Percentiles rank a stretch among this genome's conserved stretches.
phyloP scores from a whole-genome alignment of 2,329 filamentous ascomycete species.

The Rhinocladiella similis region DNA sequence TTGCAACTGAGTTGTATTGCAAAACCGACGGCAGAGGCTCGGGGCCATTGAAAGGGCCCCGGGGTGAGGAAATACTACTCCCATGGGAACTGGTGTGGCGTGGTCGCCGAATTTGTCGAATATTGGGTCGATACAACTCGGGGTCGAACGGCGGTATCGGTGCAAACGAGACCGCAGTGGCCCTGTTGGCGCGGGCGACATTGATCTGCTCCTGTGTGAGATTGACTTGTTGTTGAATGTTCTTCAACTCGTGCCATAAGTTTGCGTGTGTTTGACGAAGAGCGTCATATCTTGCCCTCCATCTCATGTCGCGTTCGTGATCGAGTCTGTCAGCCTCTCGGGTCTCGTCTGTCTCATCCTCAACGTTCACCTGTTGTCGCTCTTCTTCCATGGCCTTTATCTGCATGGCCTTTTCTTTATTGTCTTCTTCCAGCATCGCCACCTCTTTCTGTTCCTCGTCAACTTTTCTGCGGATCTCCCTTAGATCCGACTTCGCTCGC shows the following conservation, averaged over 20 bases:
- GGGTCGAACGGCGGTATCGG: slow-evolving; percentile 42
- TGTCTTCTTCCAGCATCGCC: slow-evolving; percentile 61
- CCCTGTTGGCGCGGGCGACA: slow-evolving; percentile 42
- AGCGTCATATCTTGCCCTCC: slow-evolving; percentile 45
- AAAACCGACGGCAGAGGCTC: slow-evolving; percentile 41
- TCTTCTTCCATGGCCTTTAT: slow-evolving; percentile 64
- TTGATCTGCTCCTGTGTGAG: slow-evolving; percentile 27
- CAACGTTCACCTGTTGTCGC: slow-evolving; percentile 49
- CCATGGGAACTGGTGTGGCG: slow-evolving; percentile 48
- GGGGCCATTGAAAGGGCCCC: slow-evolving; percentile 39
- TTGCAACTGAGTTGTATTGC: slow-evolving; percentile 49
- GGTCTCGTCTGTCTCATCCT: slow-evolving; percentile 51
- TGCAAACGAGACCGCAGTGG: slow-evolving; percentile 40
- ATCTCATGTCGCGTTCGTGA: slow-evolving; percentile 48
- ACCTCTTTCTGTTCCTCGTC: slow-evolving; percentile 49
- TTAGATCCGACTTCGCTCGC: slow-evolving; percentile 40
- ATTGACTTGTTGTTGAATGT: slow-evolving; percentile 26
- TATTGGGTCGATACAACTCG: slow-evolving; percentile 41
- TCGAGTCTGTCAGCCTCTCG: slow-evolving; percentile 52
- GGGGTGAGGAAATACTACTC: slow-evolving; percentile 49
- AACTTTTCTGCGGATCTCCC: slow-evolving; percentile 46
- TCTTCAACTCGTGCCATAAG: slow-evolving; percentile 26
- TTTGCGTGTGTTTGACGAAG: slow-evolving; percentile 46
- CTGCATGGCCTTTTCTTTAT: slow-evolving; percentile 59
- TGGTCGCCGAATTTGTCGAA: slow-evolving; percentile 41